Conservation (phyloP, 176 grass and related monocot genomes). For the Oryza glumipatula region DNA sequence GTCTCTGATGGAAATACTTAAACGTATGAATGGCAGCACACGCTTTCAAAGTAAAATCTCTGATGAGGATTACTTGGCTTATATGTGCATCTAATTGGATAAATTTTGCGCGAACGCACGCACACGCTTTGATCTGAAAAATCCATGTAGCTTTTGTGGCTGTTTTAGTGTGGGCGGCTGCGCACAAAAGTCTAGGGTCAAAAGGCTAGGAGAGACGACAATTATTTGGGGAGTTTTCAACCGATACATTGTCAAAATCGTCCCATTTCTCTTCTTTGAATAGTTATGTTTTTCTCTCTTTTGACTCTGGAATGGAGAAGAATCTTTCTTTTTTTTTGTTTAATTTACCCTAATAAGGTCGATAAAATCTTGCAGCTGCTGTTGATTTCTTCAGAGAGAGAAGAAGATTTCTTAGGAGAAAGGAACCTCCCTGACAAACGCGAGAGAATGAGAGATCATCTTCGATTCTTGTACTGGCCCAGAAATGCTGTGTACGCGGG, state of each 20-base stretch:
- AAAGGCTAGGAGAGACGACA: not conserved
- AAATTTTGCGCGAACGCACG: not conserved
- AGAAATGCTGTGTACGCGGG: not conserved
- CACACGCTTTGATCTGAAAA: not conserved
- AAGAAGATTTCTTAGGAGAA: no score
- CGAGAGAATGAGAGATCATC: no score
- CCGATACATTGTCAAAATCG: not conserved
- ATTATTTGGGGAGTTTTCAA: not conserved
- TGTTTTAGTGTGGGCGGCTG: not conserved
- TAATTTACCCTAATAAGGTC: not conserved
- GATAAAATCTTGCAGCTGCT: not conserved
- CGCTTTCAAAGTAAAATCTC: not conserved
- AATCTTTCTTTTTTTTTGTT: no score
- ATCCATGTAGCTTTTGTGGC: not conserved
- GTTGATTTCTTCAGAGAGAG: not conserved
- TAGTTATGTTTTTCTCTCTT: not conserved
- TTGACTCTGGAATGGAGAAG: not conserved
- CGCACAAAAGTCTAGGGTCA: slow-evolving; percentile 1
- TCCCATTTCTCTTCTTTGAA: not conserved
- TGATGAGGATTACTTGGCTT: not conserved
- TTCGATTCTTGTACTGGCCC: not conserved
- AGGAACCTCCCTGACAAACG: not conserved
- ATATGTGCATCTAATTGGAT: not conserved
- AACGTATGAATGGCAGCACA: not conserved
- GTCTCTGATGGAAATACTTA: not conserved